Evolutionary conservation across 306 rosid genomes (phyloP), one percentile per base, ranked within the genome.

Genomic region (Quercus variabilis): DNA sequence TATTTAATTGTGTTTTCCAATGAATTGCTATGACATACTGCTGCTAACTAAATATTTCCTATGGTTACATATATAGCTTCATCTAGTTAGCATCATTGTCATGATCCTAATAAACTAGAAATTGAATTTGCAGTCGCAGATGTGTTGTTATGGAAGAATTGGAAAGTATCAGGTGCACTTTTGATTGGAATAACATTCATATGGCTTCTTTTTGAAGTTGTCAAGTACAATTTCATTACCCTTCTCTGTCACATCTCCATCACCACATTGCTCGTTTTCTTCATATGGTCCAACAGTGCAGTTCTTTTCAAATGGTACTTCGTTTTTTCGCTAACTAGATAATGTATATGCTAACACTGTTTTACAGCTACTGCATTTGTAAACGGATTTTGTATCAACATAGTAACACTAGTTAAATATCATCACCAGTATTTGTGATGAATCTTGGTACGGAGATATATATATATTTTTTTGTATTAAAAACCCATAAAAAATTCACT

Each of bases 181-280:
- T 84, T 94, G 80, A 15, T 81, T 73, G 98, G 89, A 30, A 83
- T 88, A 83, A 89, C 98, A 8, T 73, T 60, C 5, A 73, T 92
- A 74, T 92, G 97, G 98, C 85, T 90, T 87, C 88, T 92, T 26
- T 94, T 94, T 60, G 96, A 92, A 85, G 80, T 92, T 5, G 87
- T 76, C 10, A 90, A 92, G 81, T 94, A 92, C 92, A 92, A 87
- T 51, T 87, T 88, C 4, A 79, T 94, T 70, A 77, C 97, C 6
- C 83, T 94, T 2, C 52, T 94, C 73, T 92, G 94, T 79, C 96
- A 92, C 59, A 65, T 91, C 74, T 81, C 84, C 75, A 94, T 94
- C 76, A 86, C 93, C 80, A 65, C 85, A 0, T 81, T 94, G 92
- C 87, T 92, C 62, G 69, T 83, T 4, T 85, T 92, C 83, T 94